A percentile compares a stretch with the other conserved stretches of the same genome.
phyloP scores from a whole-genome alignment of 2,329 filamentous ascomycete species.

The Cordyceps javanica region DNA sequence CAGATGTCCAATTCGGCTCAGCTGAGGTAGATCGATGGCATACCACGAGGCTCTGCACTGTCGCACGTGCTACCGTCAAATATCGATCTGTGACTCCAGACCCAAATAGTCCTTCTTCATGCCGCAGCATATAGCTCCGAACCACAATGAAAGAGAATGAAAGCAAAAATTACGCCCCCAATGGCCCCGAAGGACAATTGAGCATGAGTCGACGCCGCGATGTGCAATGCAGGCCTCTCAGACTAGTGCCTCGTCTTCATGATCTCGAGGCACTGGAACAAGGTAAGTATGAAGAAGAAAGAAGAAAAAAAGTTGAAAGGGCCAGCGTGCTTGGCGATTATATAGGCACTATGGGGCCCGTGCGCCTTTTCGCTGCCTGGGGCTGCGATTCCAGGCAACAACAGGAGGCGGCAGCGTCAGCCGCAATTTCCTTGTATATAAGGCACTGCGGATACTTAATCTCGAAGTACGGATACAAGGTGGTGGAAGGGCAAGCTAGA shows the following conservation, averaged over 20 bases:
- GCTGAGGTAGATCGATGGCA: too few relatives aligned
- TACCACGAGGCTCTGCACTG: too few relatives aligned
- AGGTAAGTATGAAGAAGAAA: constrained; percentile 47
- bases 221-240: constrained; percentile 48
- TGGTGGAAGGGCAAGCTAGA: too few relatives aligned
- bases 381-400: constrained; percentile 7
- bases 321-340: constrained; percentile 2
- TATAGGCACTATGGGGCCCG: constrained; percentile 21
- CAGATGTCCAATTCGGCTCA: too few relatives aligned
- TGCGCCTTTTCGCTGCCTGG: constrained; percentile 17
- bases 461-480: too few relatives aligned
- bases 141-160: constrained; percentile 38
- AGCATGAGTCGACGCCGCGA: constrained; percentile 41
- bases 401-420: neutral
- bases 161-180: constrained; percentile 45
- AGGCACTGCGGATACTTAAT: too few relatives aligned
- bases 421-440: neutral
- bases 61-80: too few relatives aligned
- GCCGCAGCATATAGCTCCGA: constrained; percentile 29
- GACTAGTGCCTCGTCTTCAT: constrained; percentile 35
- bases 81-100: too few relatives aligned
- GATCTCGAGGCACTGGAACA: constrained; percentile 37
- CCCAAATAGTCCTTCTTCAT: constrained; percentile 41
- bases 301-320: constrained; percentile 18
- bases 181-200: constrained; percentile 48